Conservation (phyloP, 768 basidiomycete species). For the Gymnopilus junonius region DNA sequence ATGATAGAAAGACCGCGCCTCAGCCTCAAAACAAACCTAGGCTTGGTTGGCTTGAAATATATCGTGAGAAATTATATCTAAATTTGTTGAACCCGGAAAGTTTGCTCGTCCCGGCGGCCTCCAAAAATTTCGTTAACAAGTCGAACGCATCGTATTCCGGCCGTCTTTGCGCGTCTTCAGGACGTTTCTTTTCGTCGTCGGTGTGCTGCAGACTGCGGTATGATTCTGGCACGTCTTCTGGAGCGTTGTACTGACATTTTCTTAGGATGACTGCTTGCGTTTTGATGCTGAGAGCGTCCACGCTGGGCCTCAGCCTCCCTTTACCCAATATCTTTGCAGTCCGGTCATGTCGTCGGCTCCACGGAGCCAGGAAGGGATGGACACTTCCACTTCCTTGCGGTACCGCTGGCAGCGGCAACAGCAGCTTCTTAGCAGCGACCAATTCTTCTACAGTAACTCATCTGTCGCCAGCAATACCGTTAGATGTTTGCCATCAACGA, state of each 20-base stretch:
- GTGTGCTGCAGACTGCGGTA: conserved; percentile 31
- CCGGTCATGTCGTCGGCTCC: conserved; percentile 36
- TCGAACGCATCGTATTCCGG: background rate
- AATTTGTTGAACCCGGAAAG: conserved; percentile 17
- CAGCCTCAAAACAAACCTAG: too few species aligned
- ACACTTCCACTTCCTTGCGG: conserved; percentile 4
- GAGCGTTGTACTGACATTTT: conserved; percentile 5
- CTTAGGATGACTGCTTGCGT: conserved; percentile 72
- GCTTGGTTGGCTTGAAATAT: background rate
- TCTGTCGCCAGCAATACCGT: background rate
- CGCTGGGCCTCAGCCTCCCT: conserved; percentile 64
- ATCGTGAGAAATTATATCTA: conserved; percentile 22
- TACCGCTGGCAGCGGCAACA: conserved; percentile 4
- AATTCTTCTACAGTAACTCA: background rate
- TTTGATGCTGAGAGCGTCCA: conserved; percentile 89
- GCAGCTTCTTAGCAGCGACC: background rate
- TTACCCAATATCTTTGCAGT: conserved; percentile 39
- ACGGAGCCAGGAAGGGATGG: conserved; percentile 25
- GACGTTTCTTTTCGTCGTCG: conserved; percentile 35
- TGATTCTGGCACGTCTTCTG: background rate
- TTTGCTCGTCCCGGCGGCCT: conserved; percentile 13
- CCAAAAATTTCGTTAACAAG: background rate
- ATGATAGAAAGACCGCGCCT: background rate
- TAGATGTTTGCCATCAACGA: conserved; percentile 1
- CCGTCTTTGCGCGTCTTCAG: conserved; percentile 31